Percentiles rank a stretch among this genome's conserved stretches.
These are phyloP conservation scores for Neopestalotiopsis sp. DNA, from an alignment of 2,329 filamentous ascomycete genomes.

Conservation along the genomic window DNA sequence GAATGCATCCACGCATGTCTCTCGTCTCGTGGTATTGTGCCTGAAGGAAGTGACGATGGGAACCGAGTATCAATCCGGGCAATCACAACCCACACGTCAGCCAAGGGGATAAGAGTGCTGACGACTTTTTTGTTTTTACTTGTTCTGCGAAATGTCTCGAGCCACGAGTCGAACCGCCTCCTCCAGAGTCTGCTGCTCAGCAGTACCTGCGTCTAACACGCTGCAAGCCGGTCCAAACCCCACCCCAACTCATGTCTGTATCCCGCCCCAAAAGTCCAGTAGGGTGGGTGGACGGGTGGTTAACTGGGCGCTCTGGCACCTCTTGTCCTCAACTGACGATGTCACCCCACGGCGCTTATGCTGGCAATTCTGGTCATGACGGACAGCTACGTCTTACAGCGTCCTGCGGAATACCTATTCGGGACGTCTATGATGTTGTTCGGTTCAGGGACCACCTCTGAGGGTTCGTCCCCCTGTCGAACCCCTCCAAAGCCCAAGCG, in stretches of 20 bases:
- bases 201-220: constrained; percentile 10
- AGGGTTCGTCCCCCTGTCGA: constrained; percentile 22
- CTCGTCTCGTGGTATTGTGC: no score
- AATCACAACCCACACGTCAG: no score
- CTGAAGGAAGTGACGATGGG: no score
- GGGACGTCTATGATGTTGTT: constrained; percentile 20
- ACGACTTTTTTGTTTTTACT: no score
- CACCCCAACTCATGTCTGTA: constrained; percentile 27
- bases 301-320: not conserved
- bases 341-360: constrained; percentile 21
- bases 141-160: not conserved
- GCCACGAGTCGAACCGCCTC: constrained; percentile 18
- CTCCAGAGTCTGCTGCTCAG: no score
- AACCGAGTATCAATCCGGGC: no score
- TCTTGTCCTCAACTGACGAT: constrained; percentile 21
- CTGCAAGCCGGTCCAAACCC: constrained; percentile 33
- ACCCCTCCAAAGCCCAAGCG: not conserved
- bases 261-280: not conserved
- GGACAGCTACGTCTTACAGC: constrained; percentile 16
- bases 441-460: constrained; percentile 18
- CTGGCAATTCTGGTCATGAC: constrained; percentile 1
- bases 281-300: not conserved
- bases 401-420: constrained; percentile 32
- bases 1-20: no score
- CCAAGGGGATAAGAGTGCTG: no score